Percentiles rank a stretch among this genome's conserved stretches.
phyloP scores from a whole-genome alignment of 257 asterid species.

The Scutellaria barbata region DNA sequence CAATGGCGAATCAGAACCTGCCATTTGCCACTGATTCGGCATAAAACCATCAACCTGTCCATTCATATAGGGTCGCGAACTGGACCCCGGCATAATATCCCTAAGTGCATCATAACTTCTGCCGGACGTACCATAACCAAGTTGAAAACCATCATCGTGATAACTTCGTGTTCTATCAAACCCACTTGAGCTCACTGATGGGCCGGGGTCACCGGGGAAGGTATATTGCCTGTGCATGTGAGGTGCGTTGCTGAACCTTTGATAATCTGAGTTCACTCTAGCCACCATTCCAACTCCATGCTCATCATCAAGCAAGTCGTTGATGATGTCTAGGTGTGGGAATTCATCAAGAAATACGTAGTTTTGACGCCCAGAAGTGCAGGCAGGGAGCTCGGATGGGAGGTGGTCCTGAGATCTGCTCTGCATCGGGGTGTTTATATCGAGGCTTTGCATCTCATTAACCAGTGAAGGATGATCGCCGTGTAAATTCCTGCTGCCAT shows the following conservation, averaged over 20 bases:
- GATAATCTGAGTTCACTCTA: conserved; percentile 46
- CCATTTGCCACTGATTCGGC: conserved; percentile 76
- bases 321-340: conserved; percentile 76
- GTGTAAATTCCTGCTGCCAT: conserved; percentile 41
- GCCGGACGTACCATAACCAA: conserved; percentile 44
- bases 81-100: conserved; percentile 59
- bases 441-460: conserved; percentile 51
- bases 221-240: conserved; percentile 60
- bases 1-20: conserved; percentile 53
- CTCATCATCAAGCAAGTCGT: conserved; percentile 84
- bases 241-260: conserved; percentile 50
- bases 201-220: conserved; percentile 66
- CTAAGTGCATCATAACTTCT: conserved; percentile 48
- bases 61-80: conserved; percentile 45
- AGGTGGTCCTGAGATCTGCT: conserved; percentile 60
- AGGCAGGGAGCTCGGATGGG: conserved; percentile 56
- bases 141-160: conserved; percentile 55
- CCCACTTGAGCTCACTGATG: conserved; percentile 54
- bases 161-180: conserved; percentile 62
- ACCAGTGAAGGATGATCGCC: conserved; percentile 45
- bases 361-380: conserved; percentile 67
- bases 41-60: conserved; percentile 64
- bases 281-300: conserved; percentile 53
- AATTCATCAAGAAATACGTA: conserved; percentile 51
- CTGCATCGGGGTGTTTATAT: conserved; percentile 43